Base-by-base conservation (phyloP, 495 filamentous ascomycete species). In the Podospora pseudopauciseta region DNA sequence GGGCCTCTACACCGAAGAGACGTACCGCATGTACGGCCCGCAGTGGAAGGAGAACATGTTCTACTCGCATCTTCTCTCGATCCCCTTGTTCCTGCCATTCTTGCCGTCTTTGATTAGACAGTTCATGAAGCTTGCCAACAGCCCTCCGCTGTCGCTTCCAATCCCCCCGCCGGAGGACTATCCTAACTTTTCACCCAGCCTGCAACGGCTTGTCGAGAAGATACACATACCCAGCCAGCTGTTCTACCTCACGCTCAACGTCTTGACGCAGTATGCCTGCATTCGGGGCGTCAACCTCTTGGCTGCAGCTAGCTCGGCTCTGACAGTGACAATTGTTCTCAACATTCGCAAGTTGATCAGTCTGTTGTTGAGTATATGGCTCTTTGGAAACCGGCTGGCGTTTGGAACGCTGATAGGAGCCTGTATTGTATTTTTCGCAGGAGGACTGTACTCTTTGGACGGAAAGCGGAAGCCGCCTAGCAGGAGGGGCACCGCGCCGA, bases 31-130 rank as follows among this genome's bases (percentile, higher is more conserved):
- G 23, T 91, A 97, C 79, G 93, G 94, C 26, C 89, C 89, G 49
- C 90, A 96, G 80, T 98, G 95, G 93, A 91, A 91, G 71, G 95
- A 98, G 77, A 96, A 96, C 72, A 85, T 99, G 18, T 97, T 99
- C 78, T 99, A 98, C 78, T 91, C 89, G 20, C 93, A 97, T 70
- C 77, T 90, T 20, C 85, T 96, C 19, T 92, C 91, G 4, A 75
- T 97, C 49, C 92, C 92, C 0, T 81, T 89, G 23, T 86, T 89
- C 69, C 64, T 86, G 11, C 86, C 86, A 3, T 87, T 89, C 67
- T 70, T 84, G 34, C 82, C 79, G 19, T 83, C 83, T 5, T 78
- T 89, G 70, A 66, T 70, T 58, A 74, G 75, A 58, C 85, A 88
- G 70, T 85, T 87, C 63, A 70, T 77, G 69, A 80, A 78, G 72